phyloP scores from a whole-genome alignment of 176 grass and related monocot genomes.

The Raddia distichophylla region DNA sequence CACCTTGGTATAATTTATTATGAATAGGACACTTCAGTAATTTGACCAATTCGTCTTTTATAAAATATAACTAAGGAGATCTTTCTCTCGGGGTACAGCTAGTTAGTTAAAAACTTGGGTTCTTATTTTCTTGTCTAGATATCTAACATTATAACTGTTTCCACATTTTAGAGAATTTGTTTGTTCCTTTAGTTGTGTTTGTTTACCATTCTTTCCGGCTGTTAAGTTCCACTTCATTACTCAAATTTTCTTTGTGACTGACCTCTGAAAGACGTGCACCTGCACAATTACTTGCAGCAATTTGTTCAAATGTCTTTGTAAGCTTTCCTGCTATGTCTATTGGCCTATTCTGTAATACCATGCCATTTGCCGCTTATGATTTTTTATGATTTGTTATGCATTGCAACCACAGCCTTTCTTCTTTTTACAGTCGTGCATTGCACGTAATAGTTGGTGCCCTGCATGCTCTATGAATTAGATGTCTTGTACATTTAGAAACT shows the following conservation, averaged over 20 bases:
- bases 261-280: conserved; percentile 4
- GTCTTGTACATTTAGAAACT: background rate
- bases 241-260: background rate
- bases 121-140: background rate
- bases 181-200: conserved; percentile 11
- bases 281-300: background rate
- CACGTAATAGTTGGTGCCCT: background rate
- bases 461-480: background rate
- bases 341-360: conserved; percentile 2
- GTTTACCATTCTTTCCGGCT: background rate
- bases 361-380: background rate
- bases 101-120: background rate
- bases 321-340: conserved; percentile 2
- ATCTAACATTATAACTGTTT: background rate
- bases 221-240: conserved; percentile 9
- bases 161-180: background rate
- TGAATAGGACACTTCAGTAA: background rate
- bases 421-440: background rate
- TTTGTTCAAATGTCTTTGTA: conserved; percentile 6
- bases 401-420: background rate
- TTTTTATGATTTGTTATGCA: conserved; percentile 3
- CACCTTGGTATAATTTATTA: background rate
- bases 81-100: background rate
- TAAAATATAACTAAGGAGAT: background rate
- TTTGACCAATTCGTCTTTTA: background rate